A percentile compares a stretch with the other conserved stretches of the same genome.
Conservation (phyloP, 2,329 filamentous ascomycete genomes). For the Nemania diffusa region DNA sequence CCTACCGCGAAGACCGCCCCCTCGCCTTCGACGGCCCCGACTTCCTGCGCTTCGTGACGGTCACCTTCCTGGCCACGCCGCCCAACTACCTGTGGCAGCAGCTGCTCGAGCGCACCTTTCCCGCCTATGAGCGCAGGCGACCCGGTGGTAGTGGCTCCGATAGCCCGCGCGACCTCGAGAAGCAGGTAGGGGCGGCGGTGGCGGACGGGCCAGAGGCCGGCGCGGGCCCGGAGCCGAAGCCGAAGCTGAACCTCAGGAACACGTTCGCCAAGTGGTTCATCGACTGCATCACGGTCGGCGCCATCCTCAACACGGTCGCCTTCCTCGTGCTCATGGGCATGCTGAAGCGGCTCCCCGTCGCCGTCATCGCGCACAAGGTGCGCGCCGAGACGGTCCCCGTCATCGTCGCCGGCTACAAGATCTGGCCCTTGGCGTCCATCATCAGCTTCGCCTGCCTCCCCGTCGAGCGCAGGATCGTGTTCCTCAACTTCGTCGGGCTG, state of each 20-base stretch:
- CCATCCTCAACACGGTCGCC: constrained; percentile 58
- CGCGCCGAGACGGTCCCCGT: constrained; percentile 58
- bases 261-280: constrained; percentile 62
- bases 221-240: constrained; percentile 37
- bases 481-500: constrained; percentile 60
- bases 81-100: constrained; percentile 69
- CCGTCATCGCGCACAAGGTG: constrained; percentile 54
- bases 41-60: constrained; percentile 64
- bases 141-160: constrained; percentile 1
- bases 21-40: constrained; percentile 59
- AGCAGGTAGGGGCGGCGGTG: too few species aligned
- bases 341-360: constrained; percentile 54
- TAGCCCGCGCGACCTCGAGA: constrained; percentile 44
- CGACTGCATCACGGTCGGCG: constrained; percentile 60
- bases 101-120: constrained; percentile 63
- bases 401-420: constrained; percentile 61
- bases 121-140: constrained; percentile 52
- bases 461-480: constrained; percentile 61
- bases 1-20: constrained; percentile 56
- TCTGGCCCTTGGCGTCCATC: constrained; percentile 63
- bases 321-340: constrained; percentile 61
- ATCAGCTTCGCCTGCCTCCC: constrained; percentile 62
- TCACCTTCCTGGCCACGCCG: constrained; percentile 64
- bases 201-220: constrained; percentile 18
- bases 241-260: constrained; percentile 55